phyloP scores from a whole-genome alignment of 176 grass and related monocot genomes.

The Melocanna baccifera region DNA sequence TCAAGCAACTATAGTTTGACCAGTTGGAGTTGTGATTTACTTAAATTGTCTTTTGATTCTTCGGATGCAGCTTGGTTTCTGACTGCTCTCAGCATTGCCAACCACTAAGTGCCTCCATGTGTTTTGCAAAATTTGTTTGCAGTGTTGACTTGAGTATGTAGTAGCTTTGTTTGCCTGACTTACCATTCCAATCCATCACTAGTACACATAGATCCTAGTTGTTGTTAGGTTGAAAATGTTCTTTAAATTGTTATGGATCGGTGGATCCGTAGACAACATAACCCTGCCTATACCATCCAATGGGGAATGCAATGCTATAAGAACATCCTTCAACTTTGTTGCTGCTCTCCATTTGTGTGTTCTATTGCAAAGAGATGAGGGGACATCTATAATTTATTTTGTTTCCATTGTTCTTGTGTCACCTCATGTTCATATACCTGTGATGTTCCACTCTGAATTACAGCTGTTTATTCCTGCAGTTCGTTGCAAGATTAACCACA shows the following conservation, averaged over 20 bases:
- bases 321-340: slow-evolving; percentile 13
- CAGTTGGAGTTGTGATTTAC: slow-evolving; percentile 3
- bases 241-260: neutral
- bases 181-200: slow-evolving; percentile 1
- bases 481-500: slow-evolving; percentile 77
- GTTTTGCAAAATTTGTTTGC: neutral
- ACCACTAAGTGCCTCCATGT: neutral
- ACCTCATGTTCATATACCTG: slow-evolving; percentile 9
- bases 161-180: slow-evolving; percentile 1
- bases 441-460: slow-evolving; percentile 32
- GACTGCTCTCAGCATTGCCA: neutral
- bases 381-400: slow-evolving; percentile 1
- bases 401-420: slow-evolving; percentile 15
- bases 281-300: neutral
- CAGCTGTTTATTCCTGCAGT: slow-evolving; percentile 51
- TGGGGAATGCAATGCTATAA: neutral
- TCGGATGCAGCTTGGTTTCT: neutral
- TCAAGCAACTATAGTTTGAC: slow-evolving; percentile 25
- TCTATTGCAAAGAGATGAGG: neutral
- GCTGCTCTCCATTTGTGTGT: neutral
- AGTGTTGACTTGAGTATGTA: neutral
- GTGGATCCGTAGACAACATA: slow-evolving; percentile 12
- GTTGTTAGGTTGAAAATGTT: neutral
- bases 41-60: slow-evolving; percentile 9
- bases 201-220: slow-evolving; percentile 5